Evolutionary conservation across 202 grass and related monocot species (phyloP), one percentile per base, ranked within the genome.

Genomic region (Hordeum pubiflorum): DNA sequence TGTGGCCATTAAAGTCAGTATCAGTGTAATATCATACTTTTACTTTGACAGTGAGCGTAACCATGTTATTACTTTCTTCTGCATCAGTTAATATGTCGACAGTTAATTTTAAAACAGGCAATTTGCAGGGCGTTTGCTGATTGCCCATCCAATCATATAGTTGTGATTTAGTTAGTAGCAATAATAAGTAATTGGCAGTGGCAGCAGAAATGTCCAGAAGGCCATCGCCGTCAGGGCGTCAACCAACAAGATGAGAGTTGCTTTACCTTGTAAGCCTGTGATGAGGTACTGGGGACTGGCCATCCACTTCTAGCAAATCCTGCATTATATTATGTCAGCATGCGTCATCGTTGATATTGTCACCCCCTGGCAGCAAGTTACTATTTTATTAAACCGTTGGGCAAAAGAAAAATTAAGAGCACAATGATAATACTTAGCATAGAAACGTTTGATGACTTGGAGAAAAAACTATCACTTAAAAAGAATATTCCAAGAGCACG

Each of bases 241-340:
- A 56, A 23, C 17, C n/a, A 27, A 80, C 48, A 54, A 54, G 48
- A 18, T 8, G 48, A 54, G 48, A 54, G 48, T 54, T 54, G 17
- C 6, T 54, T 54, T 75, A 61, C 38, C 60, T 18, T 75, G 11
- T 79, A 86, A 14, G 10, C 50, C 60, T 78, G 69, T 31, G 69
- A 79, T 85, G 43, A 74, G 34, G 8, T 74, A 61, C 71, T 79
- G 2, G 75, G 2, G 79, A 70, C 79, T 89, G 84, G 80, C 83
- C 79, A 70, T 75, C 79, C 83, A 81, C 82, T 88, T 56, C 82
- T 55, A 64, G 43, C 77, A 37, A 46, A 69, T 64, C 58, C 24
- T 81, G 52, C 63, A 76, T 63, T 81, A 63, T 88, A 33, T 63
- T 64, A 84, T 76, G 24, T 36, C 36, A 69, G 41, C 21, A 74